Evolutionary conservation across 1,284 basidiomycete species (phyloP).

Genomic region (Melanopsichium pennsylvanicum): DNA sequence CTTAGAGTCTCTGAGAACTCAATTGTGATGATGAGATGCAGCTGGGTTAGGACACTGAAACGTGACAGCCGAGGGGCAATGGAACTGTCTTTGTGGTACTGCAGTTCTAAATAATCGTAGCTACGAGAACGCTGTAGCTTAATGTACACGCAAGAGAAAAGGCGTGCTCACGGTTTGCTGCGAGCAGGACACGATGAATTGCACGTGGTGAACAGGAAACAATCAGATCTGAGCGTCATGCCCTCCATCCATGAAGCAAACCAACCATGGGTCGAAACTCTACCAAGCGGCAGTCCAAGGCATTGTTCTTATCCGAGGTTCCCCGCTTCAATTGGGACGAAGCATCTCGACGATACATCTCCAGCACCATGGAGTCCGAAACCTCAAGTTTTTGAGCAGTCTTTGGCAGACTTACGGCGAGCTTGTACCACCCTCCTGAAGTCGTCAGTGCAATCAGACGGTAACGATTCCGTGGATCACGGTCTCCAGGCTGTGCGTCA

Average conservation of each 20-base stretch:
- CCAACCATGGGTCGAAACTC: constrained; percentile 37
- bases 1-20: too few species aligned
- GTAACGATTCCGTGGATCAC: background rate
- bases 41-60: too few species aligned
- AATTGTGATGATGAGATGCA: too few species aligned
- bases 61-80: too few species aligned
- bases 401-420: constrained; percentile 28
- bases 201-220: too few species aligned
- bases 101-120: too few species aligned
- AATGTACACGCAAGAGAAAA: too few species aligned
- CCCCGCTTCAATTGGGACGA: constrained; percentile 4
- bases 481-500: background rate
- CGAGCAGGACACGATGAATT: too few species aligned
- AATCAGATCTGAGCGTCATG: too few species aligned
- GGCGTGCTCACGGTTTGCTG: too few species aligned
- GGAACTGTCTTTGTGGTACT: too few species aligned
- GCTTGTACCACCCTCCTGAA: constrained; percentile 57
- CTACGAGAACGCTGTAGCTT: too few species aligned
- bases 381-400: background rate
- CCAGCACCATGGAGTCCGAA: constrained; percentile 39
- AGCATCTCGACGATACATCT: constrained; percentile 47
- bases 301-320: constrained; percentile 1
- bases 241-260: constrained; percentile 32
- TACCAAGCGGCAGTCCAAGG: constrained; percentile 21
- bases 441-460: constrained; percentile 55